Base-by-base conservation (phyloP, 805 yeast species). In the Starmerella apicola region DNA sequence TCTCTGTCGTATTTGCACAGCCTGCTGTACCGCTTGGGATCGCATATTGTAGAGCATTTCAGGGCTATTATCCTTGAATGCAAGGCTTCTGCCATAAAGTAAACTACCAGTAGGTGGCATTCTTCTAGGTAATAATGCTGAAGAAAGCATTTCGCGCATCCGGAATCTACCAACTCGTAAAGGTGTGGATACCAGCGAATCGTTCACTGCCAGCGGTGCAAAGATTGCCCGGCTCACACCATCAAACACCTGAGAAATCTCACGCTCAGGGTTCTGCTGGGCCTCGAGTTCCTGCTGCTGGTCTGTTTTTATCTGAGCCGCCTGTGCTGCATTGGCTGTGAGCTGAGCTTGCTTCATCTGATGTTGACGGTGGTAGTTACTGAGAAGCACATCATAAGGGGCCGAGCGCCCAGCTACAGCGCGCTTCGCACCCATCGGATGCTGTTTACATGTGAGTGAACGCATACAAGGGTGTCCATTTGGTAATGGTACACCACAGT, bases 401-500 rank as follows among this genome's bases (percentile, higher is more conserved):
- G 91, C 86, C 26, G 94, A 77, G 52, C 98, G 71, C 9, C 98
- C 98, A 15, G 74, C 76, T 17, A 91, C 98, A 1, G 95, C 86
- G 51, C 98, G 72, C 54, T 91, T 91, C 21, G 96, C 95, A 25
- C 96, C 96, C 95, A 91, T 86, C 1, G 97, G 83, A 61, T 91
- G 98, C 0, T 96, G 85, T 57, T 91, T 91, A 68, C 98, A 91
- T 0, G 98, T 91, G 44, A 91, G 66, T 0, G 96, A 85, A 37
- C 98, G 70, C 4, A 96, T 96, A 67, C 98, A 91, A 51, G 76
- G 79, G 0, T 93, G 94, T n/a, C 96, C 97, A 49, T 79, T 81
- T 0, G 95, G 85, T 44, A 91, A 64, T 5, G 83, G 81, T 10
- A 91, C 97, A 59, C 98, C 98, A 67, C 98, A 91, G 61, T 91